phyloP scores from a whole-genome alignment of 2,329 filamentous ascomycete species.

The Arthrobotrys musiformis region DNA sequence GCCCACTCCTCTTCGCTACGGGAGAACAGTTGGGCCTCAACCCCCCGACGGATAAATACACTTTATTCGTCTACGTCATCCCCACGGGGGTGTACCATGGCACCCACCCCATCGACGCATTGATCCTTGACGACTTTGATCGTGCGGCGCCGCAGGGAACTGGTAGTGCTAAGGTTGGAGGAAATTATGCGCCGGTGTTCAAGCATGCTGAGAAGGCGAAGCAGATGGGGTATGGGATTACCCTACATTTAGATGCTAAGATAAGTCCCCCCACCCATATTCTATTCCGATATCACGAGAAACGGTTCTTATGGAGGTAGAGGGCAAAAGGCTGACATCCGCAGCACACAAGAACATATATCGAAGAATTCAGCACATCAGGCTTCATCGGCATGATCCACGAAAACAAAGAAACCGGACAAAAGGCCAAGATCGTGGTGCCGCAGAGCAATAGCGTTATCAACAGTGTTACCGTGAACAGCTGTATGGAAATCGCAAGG shows the following conservation, averaged over 20 bases:
- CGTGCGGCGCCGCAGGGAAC: constrained; percentile 91
- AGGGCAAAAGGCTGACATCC: constrained; percentile 20
- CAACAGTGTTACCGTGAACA: constrained; percentile 84
- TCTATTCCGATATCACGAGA: neutral
- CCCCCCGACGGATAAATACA: constrained; percentile 86
- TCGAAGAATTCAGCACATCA: constrained; percentile 96
- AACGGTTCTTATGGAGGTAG: neutral
- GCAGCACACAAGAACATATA: constrained; percentile 80
- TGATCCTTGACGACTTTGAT: constrained; percentile 93
- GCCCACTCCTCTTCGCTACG: constrained; percentile 87
- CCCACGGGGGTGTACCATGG: constrained; percentile 96
- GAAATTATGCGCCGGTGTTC: constrained; percentile 94
- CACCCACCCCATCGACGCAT: constrained; percentile 81
- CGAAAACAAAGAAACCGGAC: constrained; percentile 65
- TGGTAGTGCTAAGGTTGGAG: constrained; percentile 91
- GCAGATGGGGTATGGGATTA: constrained; percentile 87
- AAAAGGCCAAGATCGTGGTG: constrained; percentile 78
- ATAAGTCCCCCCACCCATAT: constrained; percentile 26
- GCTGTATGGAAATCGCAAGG: constrained; percentile 77
- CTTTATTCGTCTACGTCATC: constrained; percentile 82
- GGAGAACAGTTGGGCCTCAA: constrained; percentile 86
- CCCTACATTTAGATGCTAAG: constrained; percentile 79
- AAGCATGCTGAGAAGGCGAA: constrained; percentile 85
- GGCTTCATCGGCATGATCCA: constrained; percentile 85
- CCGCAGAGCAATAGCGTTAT: constrained; percentile 90